Conservation (phyloP, 805 yeast genomes). For the Wickerhamiella kurtzmanii region DNA sequence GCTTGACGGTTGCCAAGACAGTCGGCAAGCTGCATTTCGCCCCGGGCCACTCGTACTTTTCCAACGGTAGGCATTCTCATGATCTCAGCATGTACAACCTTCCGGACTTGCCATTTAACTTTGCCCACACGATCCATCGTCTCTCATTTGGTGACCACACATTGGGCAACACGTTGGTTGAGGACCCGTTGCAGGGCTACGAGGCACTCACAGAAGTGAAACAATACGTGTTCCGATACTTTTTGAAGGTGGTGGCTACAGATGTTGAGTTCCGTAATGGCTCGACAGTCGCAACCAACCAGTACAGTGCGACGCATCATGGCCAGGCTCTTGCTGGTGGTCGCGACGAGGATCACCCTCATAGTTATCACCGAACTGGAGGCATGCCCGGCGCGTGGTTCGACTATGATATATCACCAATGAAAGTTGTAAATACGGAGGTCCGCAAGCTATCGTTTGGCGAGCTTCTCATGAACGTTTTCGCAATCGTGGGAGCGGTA, state of each 20-base stretch:
- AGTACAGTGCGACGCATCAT: slow-evolving; percentile 78
- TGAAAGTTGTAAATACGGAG: slow-evolving; percentile 79
- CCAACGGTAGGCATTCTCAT: slow-evolving; percentile 52
- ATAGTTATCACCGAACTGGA: slow-evolving; percentile 56
- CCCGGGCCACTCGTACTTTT: slow-evolving; percentile 69
- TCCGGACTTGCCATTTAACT: slow-evolving; percentile 45
- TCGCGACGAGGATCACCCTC: slow-evolving; percentile 78
- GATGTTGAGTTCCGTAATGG: slow-evolving; percentile 59
- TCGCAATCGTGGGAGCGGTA: slow-evolving; percentile 87
- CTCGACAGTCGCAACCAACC: slow-evolving; percentile 58
- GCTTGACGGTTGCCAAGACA: slow-evolving; percentile 66
- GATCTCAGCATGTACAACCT: slow-evolving; percentile 63
- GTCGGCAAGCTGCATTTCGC: slow-evolving; percentile 91
- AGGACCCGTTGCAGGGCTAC: slow-evolving; percentile 34
- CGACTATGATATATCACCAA: slow-evolving; percentile 81
- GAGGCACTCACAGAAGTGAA: slow-evolving; percentile 34
- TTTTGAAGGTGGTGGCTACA: slow-evolving; percentile 79
- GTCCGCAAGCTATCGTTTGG: slow-evolving; percentile 27
- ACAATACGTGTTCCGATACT: slow-evolving; percentile 58
- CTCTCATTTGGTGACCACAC: slow-evolving; percentile 68
- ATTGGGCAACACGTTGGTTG: not conserved
- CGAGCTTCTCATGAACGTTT: slow-evolving; percentile 31
- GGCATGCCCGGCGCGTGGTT: slow-evolving; percentile 86
- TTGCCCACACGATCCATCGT: slow-evolving; percentile 67
- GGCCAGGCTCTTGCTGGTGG: slow-evolving; percentile 81